Base-by-base conservation (phyloP, 2,329 filamentous ascomycete genomes). In the Hypoxylon sp. region DNA sequence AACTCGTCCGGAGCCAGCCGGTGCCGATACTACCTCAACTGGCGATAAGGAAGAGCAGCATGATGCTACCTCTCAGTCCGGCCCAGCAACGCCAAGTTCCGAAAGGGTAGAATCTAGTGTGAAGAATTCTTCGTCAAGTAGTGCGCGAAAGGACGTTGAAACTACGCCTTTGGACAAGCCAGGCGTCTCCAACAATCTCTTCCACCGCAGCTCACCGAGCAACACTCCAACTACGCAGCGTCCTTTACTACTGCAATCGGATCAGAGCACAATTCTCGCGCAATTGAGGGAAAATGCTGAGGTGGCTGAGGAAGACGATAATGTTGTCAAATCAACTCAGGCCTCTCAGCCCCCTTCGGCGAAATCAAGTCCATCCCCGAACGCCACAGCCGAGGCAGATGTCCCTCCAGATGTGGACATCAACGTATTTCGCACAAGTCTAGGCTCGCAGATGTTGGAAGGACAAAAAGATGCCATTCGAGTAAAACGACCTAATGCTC, bases 401-500 rank as follows among this genome's bases (percentile, higher is more conserved):
- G 69, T 81, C 0, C 83, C 84, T 2, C 71, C 78, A 0, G 83
- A 77, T 25, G 74, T 85, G 22, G 79, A 86, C 60, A 72, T 86
- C 56, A 83, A 85, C 54, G 75, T 87, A 20, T 88, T 88, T 61
- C 84, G 83, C 64, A 85, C 84, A 1, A 74, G 72, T 59, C 66
- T 66, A 30, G 69, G 66, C 35, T 84, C 85, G 1, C 82, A 81
- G 48, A 79, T 87, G 6, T 60, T 87, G 30, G 75, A 79, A 53
- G 68, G 72, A 20, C 53, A 81, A 57, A 75, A 76, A 40, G 72
- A 73, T 55, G 58, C 44, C 4, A 7, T 69, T 22, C 66, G 69
- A 44, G 67, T 58, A 53, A 68, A 68, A 42, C 71, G 64, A 49
- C 72, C 74, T 17, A 70, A 70, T 7, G 48, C 37, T 6, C 65